Evolutionary conservation across 768 basidiomycete genomes (phyloP).

Genomic region (Guyanaporus albipodus): DNA sequence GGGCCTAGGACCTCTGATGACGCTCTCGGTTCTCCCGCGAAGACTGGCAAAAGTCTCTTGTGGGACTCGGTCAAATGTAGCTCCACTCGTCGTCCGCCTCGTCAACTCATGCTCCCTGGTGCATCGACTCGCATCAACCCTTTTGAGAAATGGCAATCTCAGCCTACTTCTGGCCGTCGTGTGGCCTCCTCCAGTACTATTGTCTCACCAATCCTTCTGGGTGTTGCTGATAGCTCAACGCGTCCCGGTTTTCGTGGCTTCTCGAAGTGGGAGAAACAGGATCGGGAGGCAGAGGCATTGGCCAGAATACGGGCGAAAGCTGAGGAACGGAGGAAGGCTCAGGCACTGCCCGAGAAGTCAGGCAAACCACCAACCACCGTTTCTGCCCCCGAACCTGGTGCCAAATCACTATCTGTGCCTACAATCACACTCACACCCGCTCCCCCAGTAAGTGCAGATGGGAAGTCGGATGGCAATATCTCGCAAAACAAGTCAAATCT

Average conservation of each 20-base stretch:
- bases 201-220: constrained; percentile 24
- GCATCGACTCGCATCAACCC: constrained; percentile 48
- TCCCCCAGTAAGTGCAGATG: constrained; percentile 7
- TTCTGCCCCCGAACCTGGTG: constrained; percentile 20
- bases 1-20: constrained; percentile 45
- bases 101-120: constrained; percentile 45
- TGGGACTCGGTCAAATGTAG: constrained; percentile 59
- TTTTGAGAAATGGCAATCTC: constrained; percentile 36
- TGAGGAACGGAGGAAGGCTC: constrained; percentile 42
- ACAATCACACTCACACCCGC: constrained; percentile 28
- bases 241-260: constrained; percentile 43
- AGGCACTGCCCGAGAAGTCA: constrained; percentile 33
- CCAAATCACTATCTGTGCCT: constrained; percentile 23
- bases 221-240: constrained; percentile 56
- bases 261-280: constrained; percentile 86
- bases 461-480: constrained; percentile 1
- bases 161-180: constrained; percentile 41
- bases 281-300: constrained; percentile 77
- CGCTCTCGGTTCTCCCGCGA: constrained; percentile 35
- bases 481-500: constrained; percentile 14
- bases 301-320: constrained; percentile 58
- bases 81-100: constrained; percentile 39
- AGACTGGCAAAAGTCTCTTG: constrained; percentile 61
- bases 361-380: constrained; percentile 29
- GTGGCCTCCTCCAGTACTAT: constrained; percentile 36